A percentile compares a stretch with the other conserved stretches of the same genome.
Evolutionary conservation across 2,329 filamentous ascomycete species (phyloP).

Genomic region (Phyllosticta citribraziliensis): DNA sequence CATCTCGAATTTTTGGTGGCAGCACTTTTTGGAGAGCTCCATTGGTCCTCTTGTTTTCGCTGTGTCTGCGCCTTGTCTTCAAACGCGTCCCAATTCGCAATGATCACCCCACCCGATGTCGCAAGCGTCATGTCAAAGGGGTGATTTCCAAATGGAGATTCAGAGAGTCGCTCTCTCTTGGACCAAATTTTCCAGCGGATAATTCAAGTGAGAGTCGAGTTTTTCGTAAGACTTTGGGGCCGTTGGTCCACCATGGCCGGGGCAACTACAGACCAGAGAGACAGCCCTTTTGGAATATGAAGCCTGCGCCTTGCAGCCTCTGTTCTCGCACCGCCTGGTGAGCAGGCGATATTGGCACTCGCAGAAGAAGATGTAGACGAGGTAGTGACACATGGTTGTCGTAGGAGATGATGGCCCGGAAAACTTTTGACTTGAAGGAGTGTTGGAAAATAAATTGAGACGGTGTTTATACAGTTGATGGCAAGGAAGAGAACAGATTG

Average conservation of each 20-base stretch:
- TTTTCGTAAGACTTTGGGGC: conserved; percentile 1
- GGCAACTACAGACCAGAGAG: conserved; percentile 5
- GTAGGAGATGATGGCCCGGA: not conserved
- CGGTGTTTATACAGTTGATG: not conserved
- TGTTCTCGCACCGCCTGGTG: not conserved
- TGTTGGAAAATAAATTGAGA: not conserved
- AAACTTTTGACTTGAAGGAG: not conserved
- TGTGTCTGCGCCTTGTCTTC: not conserved
- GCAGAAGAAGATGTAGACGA: conserved; percentile 8
- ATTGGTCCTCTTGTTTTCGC: not conserved
- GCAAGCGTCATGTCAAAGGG: not conserved
- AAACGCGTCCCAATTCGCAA: not conserved
- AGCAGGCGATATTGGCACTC: conserved; percentile 6
- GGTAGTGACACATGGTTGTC: conserved; percentile 5
- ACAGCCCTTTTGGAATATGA: conserved; percentile 5
- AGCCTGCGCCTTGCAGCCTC: not conserved
- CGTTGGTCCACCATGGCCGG: conserved; percentile 5
- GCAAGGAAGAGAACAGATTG: not conserved
- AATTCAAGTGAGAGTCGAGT: not conserved
- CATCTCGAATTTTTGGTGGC: not conserved
- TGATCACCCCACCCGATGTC: not conserved
- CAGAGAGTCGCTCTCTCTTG: not conserved
- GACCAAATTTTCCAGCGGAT: not conserved
- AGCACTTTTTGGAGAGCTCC: not conserved
- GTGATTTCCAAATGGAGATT: not conserved